Evolutionary conservation across 116 monocot genomes (phyloP).

Genomic region (Phalaenopsis hybrid): DNA sequence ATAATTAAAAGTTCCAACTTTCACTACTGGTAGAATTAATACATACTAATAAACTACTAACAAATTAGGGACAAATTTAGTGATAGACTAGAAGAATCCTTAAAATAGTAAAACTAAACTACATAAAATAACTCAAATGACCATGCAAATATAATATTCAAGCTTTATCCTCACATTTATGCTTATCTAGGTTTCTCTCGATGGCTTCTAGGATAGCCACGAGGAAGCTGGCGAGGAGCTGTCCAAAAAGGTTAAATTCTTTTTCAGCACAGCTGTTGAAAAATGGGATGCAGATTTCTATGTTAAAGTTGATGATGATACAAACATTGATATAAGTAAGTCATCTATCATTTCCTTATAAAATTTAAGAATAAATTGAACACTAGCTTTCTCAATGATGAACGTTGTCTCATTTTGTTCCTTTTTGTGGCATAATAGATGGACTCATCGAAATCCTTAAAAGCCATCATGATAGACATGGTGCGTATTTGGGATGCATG

Average conservation of each 20-base stretch:
- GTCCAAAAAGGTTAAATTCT: conserved; percentile 84
- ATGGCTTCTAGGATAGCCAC: conserved; percentile 56
- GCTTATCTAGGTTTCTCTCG: not conserved
- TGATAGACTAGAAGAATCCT: not conserved
- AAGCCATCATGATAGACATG: conserved; percentile 57
- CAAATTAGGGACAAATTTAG: not conserved
- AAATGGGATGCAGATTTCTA: conserved; percentile 96
- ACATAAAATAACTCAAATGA: not conserved
- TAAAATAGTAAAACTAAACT: not conserved
- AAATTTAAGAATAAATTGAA: not conserved
- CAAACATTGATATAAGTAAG: conserved; percentile 77
- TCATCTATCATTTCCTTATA: conserved; percentile 6
- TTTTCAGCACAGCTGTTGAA: conserved; percentile 85
- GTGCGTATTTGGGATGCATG: conserved; percentile 92
- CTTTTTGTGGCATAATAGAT: conserved; percentile 30
- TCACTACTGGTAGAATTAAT: not conserved
- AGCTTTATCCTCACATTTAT: not conserved
- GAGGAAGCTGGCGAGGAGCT: conserved; percentile 91
- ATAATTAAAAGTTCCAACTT: not conserved
- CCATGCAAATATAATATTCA: not conserved
- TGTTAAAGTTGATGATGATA: conserved; percentile 93
- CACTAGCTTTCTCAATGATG: not conserved
- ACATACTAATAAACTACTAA: not conserved
- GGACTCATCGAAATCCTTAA: conserved; percentile 83
- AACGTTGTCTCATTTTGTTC: not conserved